These are phyloP conservation scores for Hanseniaspora vineae DNA, from an alignment of 805 yeast species.

Conservation along the genomic window DNA sequence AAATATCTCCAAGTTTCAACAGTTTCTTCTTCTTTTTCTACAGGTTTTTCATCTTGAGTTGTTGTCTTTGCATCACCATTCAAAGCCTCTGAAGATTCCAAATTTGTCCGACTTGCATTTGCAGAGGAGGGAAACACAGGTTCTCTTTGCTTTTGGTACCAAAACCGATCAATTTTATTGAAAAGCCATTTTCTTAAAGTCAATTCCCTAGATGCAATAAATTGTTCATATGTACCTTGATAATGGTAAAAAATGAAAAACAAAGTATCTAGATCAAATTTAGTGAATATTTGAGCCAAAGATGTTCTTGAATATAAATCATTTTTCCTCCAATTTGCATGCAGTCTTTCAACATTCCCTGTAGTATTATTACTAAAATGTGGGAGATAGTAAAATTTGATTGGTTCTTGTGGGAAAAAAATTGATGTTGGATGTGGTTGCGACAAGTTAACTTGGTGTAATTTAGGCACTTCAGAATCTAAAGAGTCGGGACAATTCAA, in stretches of 20 bases:
- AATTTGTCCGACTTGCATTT: no score
- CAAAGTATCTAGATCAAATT: conserved; percentile 74
- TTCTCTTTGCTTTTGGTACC: conserved; percentile 49
- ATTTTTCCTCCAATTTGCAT: conserved; percentile 7
- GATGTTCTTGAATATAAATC: conserved; percentile 24
- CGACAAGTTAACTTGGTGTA: conserved; percentile 46
- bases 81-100: neutral
- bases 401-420: conserved; percentile 56
- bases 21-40: conserved; percentile 28
- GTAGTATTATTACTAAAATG: conserved; percentile 2
- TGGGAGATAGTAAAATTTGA: conserved; percentile 17
- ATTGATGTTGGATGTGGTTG: conserved; percentile 83
- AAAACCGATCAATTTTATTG: conserved; percentile 25
- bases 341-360: conserved; percentile 1
- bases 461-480: conserved; percentile 74
- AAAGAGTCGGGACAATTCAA: conserved; percentile 87
- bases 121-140: no score
- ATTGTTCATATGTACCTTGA: conserved; percentile 59
- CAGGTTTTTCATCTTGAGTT: conserved; percentile 16
- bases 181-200: conserved; percentile 68
- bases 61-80: conserved; percentile 11
- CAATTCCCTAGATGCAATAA: conserved; percentile 71
- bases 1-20: conserved; percentile 56
- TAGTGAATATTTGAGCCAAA: conserved; percentile 50
- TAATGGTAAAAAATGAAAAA: conserved; percentile 84